Evolutionary conservation across 139 green algal species (phyloP).

Genomic region (Ettlia oleoabundans): DNA sequence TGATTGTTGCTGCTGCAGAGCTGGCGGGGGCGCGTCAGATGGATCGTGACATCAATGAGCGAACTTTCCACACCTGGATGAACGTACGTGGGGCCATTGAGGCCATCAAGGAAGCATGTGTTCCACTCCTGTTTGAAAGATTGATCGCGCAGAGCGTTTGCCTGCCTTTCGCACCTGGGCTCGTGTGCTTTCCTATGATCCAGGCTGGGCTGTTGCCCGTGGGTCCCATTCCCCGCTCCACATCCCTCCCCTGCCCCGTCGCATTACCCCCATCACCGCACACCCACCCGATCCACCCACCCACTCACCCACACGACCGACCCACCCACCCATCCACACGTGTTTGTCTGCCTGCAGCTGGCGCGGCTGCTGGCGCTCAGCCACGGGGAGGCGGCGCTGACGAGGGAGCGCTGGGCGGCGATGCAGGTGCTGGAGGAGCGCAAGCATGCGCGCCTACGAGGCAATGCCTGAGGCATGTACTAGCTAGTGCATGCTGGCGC

Average conservation of each 20-base stretch:
- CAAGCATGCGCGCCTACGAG: conserved; percentile 32
- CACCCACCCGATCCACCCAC: no score
- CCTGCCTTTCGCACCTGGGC: no score
- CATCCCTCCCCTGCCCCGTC: background rate
- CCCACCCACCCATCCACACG: background rate
- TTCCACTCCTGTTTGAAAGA: no score
- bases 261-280: no score
- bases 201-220: background rate
- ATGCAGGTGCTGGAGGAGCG: conserved; percentile 44
- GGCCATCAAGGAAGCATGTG: background rate
- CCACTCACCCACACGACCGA: no score
- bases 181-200: no score
- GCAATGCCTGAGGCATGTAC: background rate
- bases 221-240: background rate
- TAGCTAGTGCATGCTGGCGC: background rate
- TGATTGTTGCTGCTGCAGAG: conserved; percentile 15
- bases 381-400: conserved; percentile 49
- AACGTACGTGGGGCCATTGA: conserved; percentile 45
- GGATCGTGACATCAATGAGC: conserved; percentile 7
- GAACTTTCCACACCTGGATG: conserved; percentile 53
- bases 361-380: conserved; percentile 46
- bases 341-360: conserved; percentile 31
- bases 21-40: conserved; percentile 42
- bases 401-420: conserved; percentile 38
- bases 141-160: no score